Base-by-base conservation (phyloP, 345 rosid species). In the Limnanthes douglasii region DNA sequence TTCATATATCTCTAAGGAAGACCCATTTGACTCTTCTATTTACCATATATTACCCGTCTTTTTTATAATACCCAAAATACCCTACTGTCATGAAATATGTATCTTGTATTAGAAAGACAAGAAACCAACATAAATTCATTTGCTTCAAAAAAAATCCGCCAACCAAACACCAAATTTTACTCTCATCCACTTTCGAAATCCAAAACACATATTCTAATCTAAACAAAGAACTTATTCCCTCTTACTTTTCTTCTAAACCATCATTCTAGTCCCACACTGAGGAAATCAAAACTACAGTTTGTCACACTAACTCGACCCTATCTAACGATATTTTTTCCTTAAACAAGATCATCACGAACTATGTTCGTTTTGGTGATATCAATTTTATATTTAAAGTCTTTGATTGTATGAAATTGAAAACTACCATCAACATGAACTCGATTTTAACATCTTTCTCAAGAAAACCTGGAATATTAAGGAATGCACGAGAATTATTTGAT, bases 361-460 rank as follows among this genome's bases (percentile, higher is more conserved):
- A 37, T 37, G 41, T 73, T 28, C 51, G 69, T 14, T 47, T 56
- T 0, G 67, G 68, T 16, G 78, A 77, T 42, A 10, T 72, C 1
- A 64, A 46, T 38, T 66, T 75, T 9, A 78, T 82, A 19, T 60
- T 64, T 0, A 15, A 19, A 15, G 45, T 73, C 3, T 77, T 73
- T 65, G 30, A 40, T 4, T 44, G 33, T 29, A 67, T 73, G 82
- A 34, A 36, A 1, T 44, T 54, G 35, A 67, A 44, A 47, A 57
- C 75, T 0, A 62, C 64, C 1, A 54, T 66, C 11, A 54, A 73
- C 2, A 69, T 78, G 82, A 76, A 76, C 32, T 67, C 86, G 8
- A 49, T 76, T 28, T 37, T 73, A 44, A 58, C 71, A 1, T 68
- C 67, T 0, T 66, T 41, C 21, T 50, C 59, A 0, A 69, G 37